phyloP scores from a whole-genome alignment of 1,284 basidiomycete genomes.

The Trametes polyzona region DNA sequence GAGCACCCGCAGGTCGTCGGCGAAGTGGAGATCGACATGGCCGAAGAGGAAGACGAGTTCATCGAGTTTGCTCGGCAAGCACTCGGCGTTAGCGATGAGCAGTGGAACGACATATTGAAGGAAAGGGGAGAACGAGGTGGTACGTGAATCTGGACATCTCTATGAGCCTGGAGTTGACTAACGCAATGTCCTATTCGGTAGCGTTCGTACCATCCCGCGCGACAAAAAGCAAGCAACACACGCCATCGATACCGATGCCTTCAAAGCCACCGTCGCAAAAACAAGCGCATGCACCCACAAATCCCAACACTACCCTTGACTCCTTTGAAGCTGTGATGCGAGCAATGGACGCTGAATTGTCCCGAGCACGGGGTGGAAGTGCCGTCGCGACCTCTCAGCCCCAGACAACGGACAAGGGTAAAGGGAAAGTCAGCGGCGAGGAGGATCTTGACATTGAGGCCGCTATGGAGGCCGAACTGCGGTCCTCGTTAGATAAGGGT shows the following conservation, averaged over 20 bases:
- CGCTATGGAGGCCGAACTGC: constrained; percentile 86
- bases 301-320: constrained; percentile 72
- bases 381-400: not conserved
- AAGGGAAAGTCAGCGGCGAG: constrained; percentile 42
- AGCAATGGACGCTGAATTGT: constrained; percentile 88
- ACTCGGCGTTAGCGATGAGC: constrained; percentile 81
- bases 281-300: constrained; percentile 38
- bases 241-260: not conserved
- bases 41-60: constrained; percentile 89
- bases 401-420: constrained; percentile 20
- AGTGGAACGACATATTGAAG: constrained; percentile 82
- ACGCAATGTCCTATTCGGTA: constrained; percentile 33
- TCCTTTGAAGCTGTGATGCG: constrained; percentile 95
- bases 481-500: constrained; percentile 62
- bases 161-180: not conserved
- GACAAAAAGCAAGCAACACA: constrained; percentile 19
- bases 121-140: constrained; percentile 80
- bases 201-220: constrained; percentile 69
- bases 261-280: not conserved
- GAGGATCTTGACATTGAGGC: constrained; percentile 66
- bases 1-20: constrained; percentile 80
- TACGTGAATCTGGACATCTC: constrained; percentile 41
- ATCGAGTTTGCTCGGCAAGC: constrained; percentile 90
- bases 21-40: constrained; percentile 86
- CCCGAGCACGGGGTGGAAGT: constrained; percentile 41